Evolutionary conservation across 768 basidiomycete genomes (phyloP).

Genomic region (Daedalea quercina): DNA sequence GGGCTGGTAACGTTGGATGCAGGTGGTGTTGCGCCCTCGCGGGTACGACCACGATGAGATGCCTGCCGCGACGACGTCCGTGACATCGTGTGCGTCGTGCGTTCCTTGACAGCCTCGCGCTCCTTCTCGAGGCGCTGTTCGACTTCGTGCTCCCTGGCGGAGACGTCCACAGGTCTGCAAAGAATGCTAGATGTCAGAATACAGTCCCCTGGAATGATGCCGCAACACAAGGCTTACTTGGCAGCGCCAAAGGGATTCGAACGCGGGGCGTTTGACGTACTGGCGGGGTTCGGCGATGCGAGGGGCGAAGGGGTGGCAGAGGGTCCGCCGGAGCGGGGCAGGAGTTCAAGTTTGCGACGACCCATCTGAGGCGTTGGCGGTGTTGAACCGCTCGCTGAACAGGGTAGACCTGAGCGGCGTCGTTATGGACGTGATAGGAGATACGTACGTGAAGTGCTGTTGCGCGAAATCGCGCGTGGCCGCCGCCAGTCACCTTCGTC

Average conservation of each 20-base stretch:
- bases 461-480: conserved; percentile 35
- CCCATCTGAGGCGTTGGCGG: conserved; percentile 77
- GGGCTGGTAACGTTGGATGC: conserved; percentile 26
- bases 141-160: conserved; percentile 69
- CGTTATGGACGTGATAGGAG: too few species aligned
- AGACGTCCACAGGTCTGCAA: conserved; percentile 79
- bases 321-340: conserved; percentile 66
- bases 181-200: not conserved
- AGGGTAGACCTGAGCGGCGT: too few species aligned
- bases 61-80: conserved; percentile 33
- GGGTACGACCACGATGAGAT: conserved; percentile 21
- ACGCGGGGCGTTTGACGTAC: conserved; percentile 34
- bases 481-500: conserved; percentile 76
- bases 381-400: conserved; percentile 59
- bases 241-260: conserved; percentile 88
- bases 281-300: conserved; percentile 68
- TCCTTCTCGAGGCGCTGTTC: conserved; percentile 66
- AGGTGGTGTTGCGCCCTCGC: conserved; percentile 18
- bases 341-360: conserved; percentile 77
- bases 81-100: conserved; percentile 33
- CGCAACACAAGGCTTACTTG: conserved; percentile 37
- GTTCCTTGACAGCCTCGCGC: conserved; percentile 36
- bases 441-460: conserved; percentile 58
- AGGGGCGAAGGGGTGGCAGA: conserved; percentile 71
- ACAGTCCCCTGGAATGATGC: not conserved